Conservation (phyloP, 257 asterid genomes). For the Schizonepeta tenuifolia region DNA sequence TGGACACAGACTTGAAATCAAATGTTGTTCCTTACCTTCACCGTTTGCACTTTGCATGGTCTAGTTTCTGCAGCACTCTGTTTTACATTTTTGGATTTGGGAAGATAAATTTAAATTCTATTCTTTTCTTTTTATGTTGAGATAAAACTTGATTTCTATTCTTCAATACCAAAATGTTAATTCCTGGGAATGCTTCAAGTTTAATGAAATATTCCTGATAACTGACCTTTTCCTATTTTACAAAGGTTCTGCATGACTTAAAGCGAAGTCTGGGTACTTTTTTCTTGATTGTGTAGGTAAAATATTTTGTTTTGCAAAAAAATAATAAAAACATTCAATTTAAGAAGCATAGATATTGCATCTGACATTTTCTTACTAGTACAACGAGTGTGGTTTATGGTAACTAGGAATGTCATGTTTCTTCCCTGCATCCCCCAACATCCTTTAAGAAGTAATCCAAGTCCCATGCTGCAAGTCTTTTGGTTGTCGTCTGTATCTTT, state of each 20-base stretch:
- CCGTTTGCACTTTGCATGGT: neutral
- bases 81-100: conserved; percentile 1
- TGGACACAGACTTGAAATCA: neutral
- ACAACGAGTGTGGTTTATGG: neutral
- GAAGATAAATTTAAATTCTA: neutral
- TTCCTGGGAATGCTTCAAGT: neutral
- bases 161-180: neutral
- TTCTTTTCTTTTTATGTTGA: too few relatives aligned
- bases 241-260: neutral
- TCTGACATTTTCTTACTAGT: neutral
- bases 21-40: neutral
- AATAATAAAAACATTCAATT: neutral
- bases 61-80: neutral
- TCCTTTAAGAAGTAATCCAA: neutral
- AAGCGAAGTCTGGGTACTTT: neutral
- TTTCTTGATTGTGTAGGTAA: conserved; percentile 1
- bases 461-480: neutral
- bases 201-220: neutral
- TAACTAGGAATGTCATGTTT: neutral
- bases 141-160: neutral
- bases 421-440: neutral
- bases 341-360: neutral
- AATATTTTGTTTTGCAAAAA: neutral
- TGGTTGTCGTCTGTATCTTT: neutral
- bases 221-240: neutral